Conservation (phyloP, 2,329 filamentous ascomycete species). For the Calonectria honghensis region DNA sequence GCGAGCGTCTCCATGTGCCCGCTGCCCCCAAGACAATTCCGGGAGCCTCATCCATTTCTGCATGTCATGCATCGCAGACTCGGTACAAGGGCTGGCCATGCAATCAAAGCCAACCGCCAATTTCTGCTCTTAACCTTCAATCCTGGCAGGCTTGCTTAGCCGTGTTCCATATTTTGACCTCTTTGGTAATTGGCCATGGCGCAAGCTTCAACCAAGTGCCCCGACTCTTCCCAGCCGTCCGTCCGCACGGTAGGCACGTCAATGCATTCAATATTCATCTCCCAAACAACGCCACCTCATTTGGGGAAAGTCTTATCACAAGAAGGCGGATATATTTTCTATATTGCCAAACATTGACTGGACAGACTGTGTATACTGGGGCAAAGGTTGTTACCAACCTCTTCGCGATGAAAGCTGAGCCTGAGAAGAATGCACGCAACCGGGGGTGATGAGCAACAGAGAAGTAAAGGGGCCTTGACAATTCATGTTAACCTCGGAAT, state of each 20-base stretch:
- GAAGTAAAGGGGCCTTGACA: not conserved
- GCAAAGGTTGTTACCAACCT: not conserved
- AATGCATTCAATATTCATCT: conserved; percentile 39
- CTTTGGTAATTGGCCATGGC: conserved; percentile 38
- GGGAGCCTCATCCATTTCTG: conserved; percentile 39
- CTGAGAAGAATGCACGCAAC: not conserved
- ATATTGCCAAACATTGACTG: conserved; percentile 15
- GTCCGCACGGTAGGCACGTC: conserved; percentile 32
- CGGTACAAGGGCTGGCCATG: conserved; percentile 34
- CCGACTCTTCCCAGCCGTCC: conserved; percentile 30
- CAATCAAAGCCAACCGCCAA: conserved; percentile 36
- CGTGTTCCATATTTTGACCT: conserved; percentile 26
- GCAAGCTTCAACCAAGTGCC: conserved; percentile 35
- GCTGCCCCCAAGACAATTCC: conserved; percentile 21
- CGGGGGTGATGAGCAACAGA: not conserved
- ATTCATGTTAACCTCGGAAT: not conserved
- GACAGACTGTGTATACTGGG: not conserved
- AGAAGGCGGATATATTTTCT: not conserved
- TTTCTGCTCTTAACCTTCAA: conserved; percentile 37
- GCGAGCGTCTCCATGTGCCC: conserved; percentile 19
- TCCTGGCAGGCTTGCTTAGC: conserved; percentile 36
- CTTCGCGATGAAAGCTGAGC: conserved; percentile 7
- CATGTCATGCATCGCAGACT: conserved; percentile 34
- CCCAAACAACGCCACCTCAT: conserved; percentile 40
- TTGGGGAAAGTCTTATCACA: conserved; percentile 10